Percentiles rank a stretch among this genome's conserved stretches.
Evolutionary conservation across 208 protist genomes (phyloP).

Genomic region (Novymonas esmeraldas): DNA sequence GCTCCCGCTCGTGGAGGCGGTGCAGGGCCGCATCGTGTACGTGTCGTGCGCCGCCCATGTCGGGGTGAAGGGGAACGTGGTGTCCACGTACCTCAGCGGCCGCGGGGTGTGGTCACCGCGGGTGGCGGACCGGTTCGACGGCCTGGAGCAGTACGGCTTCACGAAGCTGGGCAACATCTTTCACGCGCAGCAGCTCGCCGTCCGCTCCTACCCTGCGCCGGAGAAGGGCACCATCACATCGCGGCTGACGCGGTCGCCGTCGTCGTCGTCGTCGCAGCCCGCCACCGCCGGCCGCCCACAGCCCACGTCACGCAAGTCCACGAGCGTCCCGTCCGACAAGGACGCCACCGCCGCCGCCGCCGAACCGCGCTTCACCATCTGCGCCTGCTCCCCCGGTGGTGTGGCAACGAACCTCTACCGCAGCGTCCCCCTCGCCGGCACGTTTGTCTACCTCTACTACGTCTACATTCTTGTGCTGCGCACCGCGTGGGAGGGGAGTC

Average conservation of each 20-base stretch:
- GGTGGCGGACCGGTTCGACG: constrained; percentile 69
- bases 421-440: constrained; percentile 45
- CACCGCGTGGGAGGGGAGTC: constrained; percentile 71
- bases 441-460: constrained; percentile 64
- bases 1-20: constrained; percentile 66
- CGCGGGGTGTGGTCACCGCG: constrained; percentile 68
- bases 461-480: constrained; percentile 75
- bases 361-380: constrained; percentile 62
- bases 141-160: constrained; percentile 85
- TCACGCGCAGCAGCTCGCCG: constrained; percentile 77
- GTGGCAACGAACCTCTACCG: constrained; percentile 82
- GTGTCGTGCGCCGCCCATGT: constrained; percentile 75
- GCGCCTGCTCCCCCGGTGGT: constrained; percentile 73
- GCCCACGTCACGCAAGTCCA: constrained; percentile 7
- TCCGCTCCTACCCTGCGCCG: constrained; percentile 54
- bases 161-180: constrained; percentile 89
- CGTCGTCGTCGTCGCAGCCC: background rate
- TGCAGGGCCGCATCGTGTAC: constrained; percentile 74
- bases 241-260: constrained; percentile 19
- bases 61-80: constrained; percentile 58
- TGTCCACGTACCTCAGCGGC: constrained; percentile 68
- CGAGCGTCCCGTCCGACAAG: constrained; percentile 9
- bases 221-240: constrained; percentile 15
- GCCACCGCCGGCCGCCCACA: constrained; percentile 3
- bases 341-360: constrained; percentile 20